A percentile compares a stretch with the other conserved stretches of the same genome.
These are phyloP conservation scores for Umbelopsis vinacea DNA, from an alignment of 192 early-diverging fungal species.

Conservation along the genomic window DNA sequence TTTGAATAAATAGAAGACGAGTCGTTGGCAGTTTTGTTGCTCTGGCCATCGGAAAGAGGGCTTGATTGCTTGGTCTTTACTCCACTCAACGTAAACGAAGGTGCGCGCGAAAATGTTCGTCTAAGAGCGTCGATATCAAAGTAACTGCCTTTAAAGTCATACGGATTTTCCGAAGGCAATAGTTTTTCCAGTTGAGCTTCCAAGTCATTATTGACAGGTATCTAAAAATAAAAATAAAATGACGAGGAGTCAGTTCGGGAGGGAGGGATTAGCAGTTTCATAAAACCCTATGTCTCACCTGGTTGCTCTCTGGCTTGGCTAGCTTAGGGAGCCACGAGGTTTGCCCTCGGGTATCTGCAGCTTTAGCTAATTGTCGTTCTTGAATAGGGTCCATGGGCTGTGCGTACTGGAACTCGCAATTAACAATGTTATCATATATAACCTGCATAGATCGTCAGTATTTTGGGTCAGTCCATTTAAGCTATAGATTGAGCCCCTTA, in stretches of 20 bases:
- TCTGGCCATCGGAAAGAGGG: not conserved
- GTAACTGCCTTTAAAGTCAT: conserved; percentile 33
- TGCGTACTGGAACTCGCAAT: conserved; percentile 58
- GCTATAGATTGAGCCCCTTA: conserved; percentile 32
- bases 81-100: conserved; percentile 4
- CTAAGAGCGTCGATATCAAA: conserved; percentile 5
- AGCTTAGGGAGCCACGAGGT: conserved; percentile 10
- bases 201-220: conserved; percentile 26
- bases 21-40: not conserved
- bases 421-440: conserved; percentile 64
- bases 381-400: conserved; percentile 33
- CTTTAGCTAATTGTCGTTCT: conserved; percentile 8
- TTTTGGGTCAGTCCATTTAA: conserved; percentile 19
- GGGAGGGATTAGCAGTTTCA: too few species aligned
- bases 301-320: conserved; percentile 3
- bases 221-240: not conserved
- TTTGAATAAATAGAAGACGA: conserved; percentile 14
- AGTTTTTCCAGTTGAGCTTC: conserved; percentile 33
- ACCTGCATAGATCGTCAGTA: conserved; percentile 41
- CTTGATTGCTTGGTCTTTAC: not conserved
- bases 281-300: not conserved
- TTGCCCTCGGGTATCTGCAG: conserved; percentile 17
- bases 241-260: not conserved
- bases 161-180: conserved; percentile 41
- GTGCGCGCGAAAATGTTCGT: conserved; percentile 6